These are phyloP conservation scores for Rhodosporidiobolus odoratus DNA, from an alignment of 768 basidiomycete species.

Conservation along the genomic window DNA sequence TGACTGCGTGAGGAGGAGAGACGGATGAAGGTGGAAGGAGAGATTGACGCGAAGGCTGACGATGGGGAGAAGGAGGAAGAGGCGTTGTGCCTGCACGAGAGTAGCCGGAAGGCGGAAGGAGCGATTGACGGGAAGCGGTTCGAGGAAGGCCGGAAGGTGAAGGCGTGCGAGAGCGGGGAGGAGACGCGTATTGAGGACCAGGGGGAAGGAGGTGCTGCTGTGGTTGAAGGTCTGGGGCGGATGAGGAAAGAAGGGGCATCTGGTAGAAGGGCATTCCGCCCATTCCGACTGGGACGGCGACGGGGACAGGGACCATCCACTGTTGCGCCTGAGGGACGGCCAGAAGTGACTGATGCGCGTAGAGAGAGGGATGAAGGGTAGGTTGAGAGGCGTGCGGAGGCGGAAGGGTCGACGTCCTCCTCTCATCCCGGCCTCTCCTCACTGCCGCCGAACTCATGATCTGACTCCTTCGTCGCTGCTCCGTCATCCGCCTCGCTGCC, in stretches of 20 bases:
- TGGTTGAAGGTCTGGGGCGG: neutral
- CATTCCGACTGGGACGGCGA: neutral
- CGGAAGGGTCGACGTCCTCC: neutral
- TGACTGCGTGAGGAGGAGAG: neutral
- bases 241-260: neutral
- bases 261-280: constrained; percentile 3
- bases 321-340: neutral
- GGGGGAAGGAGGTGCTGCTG: neutral
- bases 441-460: neutral
- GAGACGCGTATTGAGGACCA: neutral
- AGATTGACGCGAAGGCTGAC: neutral
- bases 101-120: neutral
- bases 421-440: neutral
- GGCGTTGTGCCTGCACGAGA: neutral
- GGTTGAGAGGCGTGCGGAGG: neutral
- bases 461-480: neutral
- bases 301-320: neutral
- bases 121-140: neutral
- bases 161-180: neutral
- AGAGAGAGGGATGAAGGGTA: neutral
- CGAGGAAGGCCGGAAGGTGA: neutral
- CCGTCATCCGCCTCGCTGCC: neutral
- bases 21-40: neutral
- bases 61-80: neutral
- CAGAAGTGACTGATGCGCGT: neutral